Evolutionary conservation across 768 basidiomycete genomes (phyloP).

Genomic region (Podaxis sp.): DNA sequence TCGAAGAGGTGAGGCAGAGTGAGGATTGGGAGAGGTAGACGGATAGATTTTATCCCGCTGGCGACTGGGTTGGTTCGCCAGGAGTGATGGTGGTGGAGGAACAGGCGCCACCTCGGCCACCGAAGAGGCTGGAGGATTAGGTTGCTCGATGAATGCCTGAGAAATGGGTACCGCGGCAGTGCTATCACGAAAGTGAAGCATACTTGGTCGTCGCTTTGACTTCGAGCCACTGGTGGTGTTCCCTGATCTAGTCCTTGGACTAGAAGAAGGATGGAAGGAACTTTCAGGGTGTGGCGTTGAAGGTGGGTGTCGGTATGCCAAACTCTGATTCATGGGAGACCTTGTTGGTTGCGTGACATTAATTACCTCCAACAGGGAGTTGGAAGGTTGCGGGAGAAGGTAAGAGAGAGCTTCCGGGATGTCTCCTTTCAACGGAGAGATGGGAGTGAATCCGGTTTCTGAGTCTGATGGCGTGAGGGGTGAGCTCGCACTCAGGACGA

Average conservation of each 20-base stretch:
- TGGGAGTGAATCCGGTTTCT: neutral
- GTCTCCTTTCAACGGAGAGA: neutral
- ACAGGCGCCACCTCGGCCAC: neutral
- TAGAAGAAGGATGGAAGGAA: neutral
- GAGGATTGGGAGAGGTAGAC: neutral
- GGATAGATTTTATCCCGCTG: neutral
- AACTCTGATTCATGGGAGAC: neutral
- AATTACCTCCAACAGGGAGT: slow-evolving; percentile 2
- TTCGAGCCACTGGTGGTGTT: too few relatives aligned
- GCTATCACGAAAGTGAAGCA: neutral
- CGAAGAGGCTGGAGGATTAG: neutral
- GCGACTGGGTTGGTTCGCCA: neutral
- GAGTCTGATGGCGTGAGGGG: neutral
- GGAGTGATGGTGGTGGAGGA: neutral
- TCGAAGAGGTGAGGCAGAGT: neutral
- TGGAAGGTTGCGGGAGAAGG: neutral
- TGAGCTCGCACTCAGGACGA: neutral
- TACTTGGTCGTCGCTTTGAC: neutral
- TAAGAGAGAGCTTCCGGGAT: slow-evolving; percentile 4
- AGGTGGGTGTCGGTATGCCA: neutral
- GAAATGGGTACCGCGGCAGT: neutral
- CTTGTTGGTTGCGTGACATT: neutral
- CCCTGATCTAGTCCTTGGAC: neutral
- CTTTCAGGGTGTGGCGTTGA: neutral
- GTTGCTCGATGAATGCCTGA: neutral